Evolutionary conservation across 495 filamentous ascomycete species (phyloP).

Genomic region (Hypomontagnella submonticulosa): DNA sequence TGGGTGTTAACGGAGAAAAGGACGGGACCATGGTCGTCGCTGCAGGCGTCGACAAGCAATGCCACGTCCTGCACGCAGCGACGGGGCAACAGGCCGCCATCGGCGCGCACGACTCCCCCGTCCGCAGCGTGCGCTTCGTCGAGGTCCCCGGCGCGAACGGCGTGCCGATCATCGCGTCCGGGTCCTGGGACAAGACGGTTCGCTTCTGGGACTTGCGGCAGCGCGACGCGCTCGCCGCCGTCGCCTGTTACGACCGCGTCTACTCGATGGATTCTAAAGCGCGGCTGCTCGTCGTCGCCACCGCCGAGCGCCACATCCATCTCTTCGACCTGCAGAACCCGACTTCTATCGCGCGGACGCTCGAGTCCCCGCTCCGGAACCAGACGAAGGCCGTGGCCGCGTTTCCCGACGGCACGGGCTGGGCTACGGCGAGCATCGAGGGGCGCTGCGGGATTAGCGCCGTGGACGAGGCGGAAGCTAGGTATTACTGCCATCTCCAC

Average conservation of each 20-base stretch:
- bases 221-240: slow-evolving; percentile 64
- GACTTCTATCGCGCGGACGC: slow-evolving; percentile 83
- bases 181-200: slow-evolving; percentile 95
- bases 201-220: slow-evolving; percentile 94
- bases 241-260: slow-evolving; percentile 82
- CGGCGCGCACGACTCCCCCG: slow-evolving; percentile 81
- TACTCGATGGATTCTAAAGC: slow-evolving; percentile 90
- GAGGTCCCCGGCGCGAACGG: slow-evolving; percentile 61
- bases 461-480: slow-evolving; percentile 86
- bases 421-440: slow-evolving; percentile 90
- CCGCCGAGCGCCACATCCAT: slow-evolving; percentile 92
- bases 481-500: slow-evolving; percentile 53
- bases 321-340: slow-evolving; percentile 88
- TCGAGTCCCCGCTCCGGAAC: slow-evolving; percentile 90
- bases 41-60: slow-evolving; percentile 85
- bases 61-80: slow-evolving; percentile 78
- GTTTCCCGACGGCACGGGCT: slow-evolving; percentile 87
- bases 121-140: slow-evolving; percentile 83
- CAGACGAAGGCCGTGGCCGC: slow-evolving; percentile 93
- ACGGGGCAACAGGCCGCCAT: slow-evolving; percentile 68
- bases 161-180: slow-evolving; percentile 79
- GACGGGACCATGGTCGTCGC: slow-evolving; percentile 78
- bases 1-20: slow-evolving; percentile 43
- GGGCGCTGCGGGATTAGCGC: slow-evolving; percentile 93
- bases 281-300: slow-evolving; percentile 86